Conservation (phyloP, 2,329 filamentous ascomycete species). For the Colletotrichum lini region DNA sequence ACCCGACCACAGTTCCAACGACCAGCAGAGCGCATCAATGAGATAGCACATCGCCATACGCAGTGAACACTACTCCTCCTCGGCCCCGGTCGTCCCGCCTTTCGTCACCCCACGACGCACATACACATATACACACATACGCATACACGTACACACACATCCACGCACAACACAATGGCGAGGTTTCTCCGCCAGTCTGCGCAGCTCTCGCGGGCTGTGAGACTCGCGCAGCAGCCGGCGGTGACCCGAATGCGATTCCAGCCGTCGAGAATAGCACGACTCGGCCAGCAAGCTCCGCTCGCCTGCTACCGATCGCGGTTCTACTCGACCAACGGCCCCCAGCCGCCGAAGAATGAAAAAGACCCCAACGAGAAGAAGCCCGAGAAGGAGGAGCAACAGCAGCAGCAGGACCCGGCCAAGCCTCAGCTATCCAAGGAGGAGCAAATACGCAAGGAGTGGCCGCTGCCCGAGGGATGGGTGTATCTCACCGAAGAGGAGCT, state of each 20-base stretch:
- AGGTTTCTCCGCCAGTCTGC: constrained; percentile 76
- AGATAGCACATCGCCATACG: constrained; percentile 37
- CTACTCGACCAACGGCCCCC: constrained; percentile 56
- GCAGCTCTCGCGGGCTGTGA: constrained; percentile 74
- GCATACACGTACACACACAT: constrained; percentile 14
- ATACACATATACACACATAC: constrained; percentile 17
- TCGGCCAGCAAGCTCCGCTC: constrained; percentile 52
- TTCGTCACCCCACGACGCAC: constrained; percentile 13
- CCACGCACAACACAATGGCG: constrained; percentile 65
- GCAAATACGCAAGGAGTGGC: constrained; percentile 47
- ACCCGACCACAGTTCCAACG: neutral
- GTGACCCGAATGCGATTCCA: constrained; percentile 63
- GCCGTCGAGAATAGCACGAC: constrained; percentile 49
- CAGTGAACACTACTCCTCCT: constrained; percentile 32
- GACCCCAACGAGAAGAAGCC: constrained; percentile 45
- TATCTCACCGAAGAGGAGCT: constrained; percentile 62
- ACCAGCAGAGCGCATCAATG: constrained; percentile 31
- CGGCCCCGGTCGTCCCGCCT: constrained; percentile 42
- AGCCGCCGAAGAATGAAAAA: constrained; percentile 54
- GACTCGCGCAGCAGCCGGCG: constrained; percentile 67
- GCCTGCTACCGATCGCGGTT: constrained; percentile 49
- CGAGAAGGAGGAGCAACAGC: constrained; percentile 35
- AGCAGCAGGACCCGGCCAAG: constrained; percentile 42
- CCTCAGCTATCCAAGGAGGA: constrained; percentile 41
- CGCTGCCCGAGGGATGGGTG: constrained; percentile 63